Evolutionary conservation across 2,329 filamentous ascomycete species (phyloP).

Genomic region (Truncatella angustata): DNA sequence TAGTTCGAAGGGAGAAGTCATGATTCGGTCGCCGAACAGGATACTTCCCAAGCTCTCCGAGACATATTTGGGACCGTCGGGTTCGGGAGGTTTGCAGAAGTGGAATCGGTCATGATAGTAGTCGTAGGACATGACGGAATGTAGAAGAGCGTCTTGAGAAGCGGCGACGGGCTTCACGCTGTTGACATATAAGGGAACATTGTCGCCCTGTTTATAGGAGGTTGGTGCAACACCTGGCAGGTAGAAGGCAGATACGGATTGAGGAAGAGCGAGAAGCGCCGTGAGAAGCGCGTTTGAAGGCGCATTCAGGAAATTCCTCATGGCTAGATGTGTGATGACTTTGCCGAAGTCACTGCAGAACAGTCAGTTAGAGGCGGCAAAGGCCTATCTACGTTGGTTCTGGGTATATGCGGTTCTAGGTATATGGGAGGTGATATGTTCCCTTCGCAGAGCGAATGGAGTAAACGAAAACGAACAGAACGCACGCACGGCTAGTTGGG

Average conservation of each 20-base stretch:
- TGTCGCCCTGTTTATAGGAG: constrained; percentile 78
- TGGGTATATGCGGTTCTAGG: too few species aligned
- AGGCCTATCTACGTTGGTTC: too few species aligned
- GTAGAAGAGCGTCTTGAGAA: constrained; percentile 73
- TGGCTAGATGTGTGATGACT: constrained; percentile 18
- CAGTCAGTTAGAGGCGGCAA: neutral
- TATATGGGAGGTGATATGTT: neutral
- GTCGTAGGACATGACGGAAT: constrained; percentile 93
- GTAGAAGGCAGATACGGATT: constrained; percentile 76
- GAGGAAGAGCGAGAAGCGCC: constrained; percentile 49
- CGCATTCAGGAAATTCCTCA: constrained; percentile 46
- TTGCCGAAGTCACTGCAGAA: neutral
- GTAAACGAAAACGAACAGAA: too few species aligned
- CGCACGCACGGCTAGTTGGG: too few species aligned
- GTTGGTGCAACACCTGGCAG: constrained; percentile 93
- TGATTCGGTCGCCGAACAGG: constrained; percentile 93
- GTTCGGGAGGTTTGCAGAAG: constrained; percentile 76
- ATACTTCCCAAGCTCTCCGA: constrained; percentile 94
- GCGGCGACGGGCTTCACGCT: constrained; percentile 83
- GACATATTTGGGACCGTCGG: constrained; percentile 67
- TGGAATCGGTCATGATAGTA: constrained; percentile 89
- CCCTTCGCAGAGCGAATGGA: too few species aligned
- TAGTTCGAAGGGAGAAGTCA: constrained; percentile 91
- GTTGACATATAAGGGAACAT: constrained; percentile 89
- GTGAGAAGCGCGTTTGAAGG: constrained; percentile 46